Base-by-base conservation (phyloP, 2,329 filamentous ascomycete species). In the Aureobasidium uvarum region DNA sequence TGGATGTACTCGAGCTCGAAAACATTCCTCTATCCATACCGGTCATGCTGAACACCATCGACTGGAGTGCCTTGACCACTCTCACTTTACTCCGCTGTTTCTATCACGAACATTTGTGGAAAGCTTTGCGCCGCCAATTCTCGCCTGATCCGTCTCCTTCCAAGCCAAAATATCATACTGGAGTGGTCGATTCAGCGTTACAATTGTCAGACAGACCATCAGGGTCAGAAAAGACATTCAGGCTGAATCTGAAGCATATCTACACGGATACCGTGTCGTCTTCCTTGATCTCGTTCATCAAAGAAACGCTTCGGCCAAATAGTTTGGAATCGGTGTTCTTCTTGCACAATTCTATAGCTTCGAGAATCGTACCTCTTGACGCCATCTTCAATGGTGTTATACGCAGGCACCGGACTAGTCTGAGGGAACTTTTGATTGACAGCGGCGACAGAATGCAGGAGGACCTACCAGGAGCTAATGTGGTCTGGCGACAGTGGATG, bases 321-420 rank as follows among this genome's bases (percentile, higher is more conserved):
- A 89, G 86, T 33, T 80, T 95, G n/a, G 89, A 95, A 75, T 87
- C 87, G 10, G 80, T 95, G 11, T 92, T 92, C 73, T 76, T 95
- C 56, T 90, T 93, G 74, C 60, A 63, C 13, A n/a, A 18, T 33
- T 23, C 60, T 14, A 16, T 36, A 3, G 89, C 93, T 79, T 73
- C 83, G 70, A 75, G 82, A 66, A 78, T 78, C 8, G 87, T 93
- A 0, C 82, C 84, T 3, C 83, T 93, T 64, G 86, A 91, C 41
- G 80, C 85, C 20, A 89, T 95, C 68, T 92, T 90, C 76, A 84
- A 84, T 66, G 86, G 86, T 14, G 84, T 89, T 7, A 78, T 95
- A 65, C 86, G 86, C 68, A 81, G 87, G n/a, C 91, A 95, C 75
- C 84, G 86, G 28, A 77, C 78, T 41, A 93, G 89, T 74, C 78